These are phyloP conservation scores for Calonectria fujianensis DNA, from an alignment of 2,329 filamentous ascomycete genomes.

Conservation along the genomic window DNA sequence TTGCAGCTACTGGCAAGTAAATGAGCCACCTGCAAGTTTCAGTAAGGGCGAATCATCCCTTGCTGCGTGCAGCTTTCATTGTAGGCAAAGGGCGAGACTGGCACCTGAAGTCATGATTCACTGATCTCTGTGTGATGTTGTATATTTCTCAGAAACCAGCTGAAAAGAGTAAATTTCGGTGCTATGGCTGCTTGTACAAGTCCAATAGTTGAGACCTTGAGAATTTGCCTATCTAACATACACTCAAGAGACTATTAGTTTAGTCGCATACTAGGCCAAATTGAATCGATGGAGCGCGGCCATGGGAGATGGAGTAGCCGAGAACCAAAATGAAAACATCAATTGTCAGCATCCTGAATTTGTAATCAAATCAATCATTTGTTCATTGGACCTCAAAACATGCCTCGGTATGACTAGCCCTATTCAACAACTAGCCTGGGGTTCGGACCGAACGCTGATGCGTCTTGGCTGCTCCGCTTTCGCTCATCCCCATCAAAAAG, in stretches of 20 bases:
- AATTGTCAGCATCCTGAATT: neutral
- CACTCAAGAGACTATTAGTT: neutral
- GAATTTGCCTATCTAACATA: neutral
- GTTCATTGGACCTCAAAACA: neutral
- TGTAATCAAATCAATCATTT: neutral
- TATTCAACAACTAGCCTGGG: neutral
- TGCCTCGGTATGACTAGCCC: neutral
- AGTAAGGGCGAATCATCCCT: neutral
- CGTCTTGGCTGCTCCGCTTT: neutral
- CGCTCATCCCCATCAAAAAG: neutral
- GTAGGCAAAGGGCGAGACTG: neutral
- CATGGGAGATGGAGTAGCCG: neutral
- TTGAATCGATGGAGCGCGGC: neutral
- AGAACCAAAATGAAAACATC: neutral
- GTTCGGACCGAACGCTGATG: neutral
- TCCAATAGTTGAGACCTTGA: neutral
- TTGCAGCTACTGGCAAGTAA: neutral
- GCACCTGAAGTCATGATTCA: neutral
- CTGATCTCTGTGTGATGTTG: neutral
- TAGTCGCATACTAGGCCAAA: neutral
- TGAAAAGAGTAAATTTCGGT: no score
- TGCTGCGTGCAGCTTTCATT: neutral
- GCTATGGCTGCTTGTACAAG: no score
- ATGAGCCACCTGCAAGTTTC: neutral
- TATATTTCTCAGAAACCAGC: neutral